phyloP scores from a whole-genome alignment of 2,329 filamentous ascomycete species.

The Xylariaceae sp. region DNA sequence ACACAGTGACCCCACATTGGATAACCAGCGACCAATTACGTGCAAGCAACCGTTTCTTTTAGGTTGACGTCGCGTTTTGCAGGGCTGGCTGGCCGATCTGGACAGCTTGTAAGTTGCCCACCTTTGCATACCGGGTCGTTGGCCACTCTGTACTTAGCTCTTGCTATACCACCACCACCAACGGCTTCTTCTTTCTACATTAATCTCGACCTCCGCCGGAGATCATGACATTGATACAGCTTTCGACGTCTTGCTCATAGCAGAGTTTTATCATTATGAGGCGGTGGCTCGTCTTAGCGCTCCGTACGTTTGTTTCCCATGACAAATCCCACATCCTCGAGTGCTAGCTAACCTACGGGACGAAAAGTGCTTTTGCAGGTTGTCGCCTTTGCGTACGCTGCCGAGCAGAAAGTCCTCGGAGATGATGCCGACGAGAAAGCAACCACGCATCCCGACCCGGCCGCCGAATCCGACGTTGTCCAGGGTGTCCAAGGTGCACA shows the following conservation, averaged over 20 bases:
- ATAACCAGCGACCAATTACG: slow-evolving; percentile 14
- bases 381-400: slow-evolving; percentile 28
- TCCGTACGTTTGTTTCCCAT: slow-evolving; percentile 32
- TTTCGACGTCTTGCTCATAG: slow-evolving; percentile 35
- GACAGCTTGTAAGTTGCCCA: slow-evolving; percentile 37
- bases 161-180: slow-evolving; percentile 2
- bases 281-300: slow-evolving; percentile 35
- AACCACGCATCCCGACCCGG: slow-evolving; percentile 25
- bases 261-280: slow-evolving; percentile 36
- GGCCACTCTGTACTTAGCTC: slow-evolving; percentile 6
- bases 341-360: neutral
- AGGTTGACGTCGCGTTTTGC: slow-evolving; percentile 28
- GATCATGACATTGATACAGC: slow-evolving; percentile 37
- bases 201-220: slow-evolving; percentile 21
- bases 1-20: neutral
- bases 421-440: slow-evolving; percentile 22
- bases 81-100: slow-evolving; percentile 27
- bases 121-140: no score
- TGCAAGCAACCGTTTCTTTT: slow-evolving; percentile 1
- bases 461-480: slow-evolving; percentile 31
- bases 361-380: slow-evolving; percentile 37
- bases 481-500: slow-evolving; percentile 20
- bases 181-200: slow-evolving; percentile 6
- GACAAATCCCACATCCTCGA: slow-evolving; percentile 1
- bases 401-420: slow-evolving; percentile 36